Percentiles rank a stretch among this genome's conserved stretches.
phyloP scores from a whole-genome alignment of 306 rosid genomes.

The Neltuma alba region DNA sequence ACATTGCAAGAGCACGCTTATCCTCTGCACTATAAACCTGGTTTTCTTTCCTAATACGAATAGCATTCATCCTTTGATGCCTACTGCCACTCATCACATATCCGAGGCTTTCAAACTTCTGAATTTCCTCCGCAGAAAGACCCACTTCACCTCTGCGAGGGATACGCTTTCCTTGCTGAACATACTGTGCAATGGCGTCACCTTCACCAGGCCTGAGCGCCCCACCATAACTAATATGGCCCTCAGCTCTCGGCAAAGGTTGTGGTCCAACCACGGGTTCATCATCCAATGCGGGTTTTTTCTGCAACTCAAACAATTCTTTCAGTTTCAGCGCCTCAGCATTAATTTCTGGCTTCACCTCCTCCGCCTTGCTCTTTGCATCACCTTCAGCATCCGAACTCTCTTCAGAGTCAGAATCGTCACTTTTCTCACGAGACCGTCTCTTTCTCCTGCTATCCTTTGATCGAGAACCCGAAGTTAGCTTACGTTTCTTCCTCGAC shows the following conservation, averaged over 20 bases:
- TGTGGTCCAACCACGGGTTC: slow-evolving; percentile 87
- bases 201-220: slow-evolving; percentile 99
- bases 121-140: slow-evolving; percentile 92
- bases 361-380: slow-evolving; percentile 46
- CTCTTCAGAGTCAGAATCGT: slow-evolving; percentile 46
- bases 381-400: slow-evolving; percentile 53
- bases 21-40: slow-evolving; percentile 99
- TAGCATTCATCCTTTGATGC: slow-evolving; percentile 99
- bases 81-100: slow-evolving; percentile 99
- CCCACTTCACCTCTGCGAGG: slow-evolving; percentile 99
- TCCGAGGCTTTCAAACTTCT: slow-evolving; percentile 82
- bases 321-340: slow-evolving; percentile 65
- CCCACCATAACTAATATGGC: slow-evolving; percentile 98
- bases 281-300: slow-evolving; percentile 65
- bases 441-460: slow-evolving; percentile 46
- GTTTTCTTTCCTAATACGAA: slow-evolving; percentile 96
- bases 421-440: slow-evolving; percentile 46
- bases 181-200: slow-evolving; percentile 95
- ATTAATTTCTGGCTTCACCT: slow-evolving; percentile 45
- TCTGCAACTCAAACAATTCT: slow-evolving; percentile 81
- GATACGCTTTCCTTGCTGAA: slow-evolving; percentile 98
- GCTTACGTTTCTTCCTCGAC: slow-evolving; percentile 48
- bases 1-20: slow-evolving; percentile 96
- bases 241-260: slow-evolving; percentile 95
- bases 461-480: slow-evolving; percentile 35